Percentiles rank a stretch among this genome's conserved stretches.
Evolutionary conservation across 352 stramenopile genomes (phyloP).

Genomic region (Phytopythium mirpurense): DNA sequence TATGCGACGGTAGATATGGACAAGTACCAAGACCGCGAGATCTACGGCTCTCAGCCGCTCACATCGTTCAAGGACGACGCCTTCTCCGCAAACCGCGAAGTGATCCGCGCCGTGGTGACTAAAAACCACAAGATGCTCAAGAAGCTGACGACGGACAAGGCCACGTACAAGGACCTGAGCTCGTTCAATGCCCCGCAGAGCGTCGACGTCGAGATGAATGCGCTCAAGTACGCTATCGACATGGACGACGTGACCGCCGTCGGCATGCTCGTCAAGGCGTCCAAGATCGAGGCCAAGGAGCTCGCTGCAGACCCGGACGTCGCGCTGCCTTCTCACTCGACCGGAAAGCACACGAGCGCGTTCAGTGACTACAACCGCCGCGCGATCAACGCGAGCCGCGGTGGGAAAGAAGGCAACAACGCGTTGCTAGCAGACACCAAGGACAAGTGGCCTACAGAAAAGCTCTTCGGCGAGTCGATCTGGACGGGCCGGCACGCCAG

Average conservation of each 20-base stretch:
- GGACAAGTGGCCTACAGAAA: background rate
- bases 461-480: conserved; percentile 19
- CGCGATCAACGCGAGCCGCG: conserved; percentile 76
- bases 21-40: conserved; percentile 58
- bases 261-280: conserved; percentile 39
- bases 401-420: conserved; percentile 75
- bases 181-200: conserved; percentile 44
- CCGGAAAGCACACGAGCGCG: conserved; percentile 65
- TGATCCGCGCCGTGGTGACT: conserved; percentile 64
- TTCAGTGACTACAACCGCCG: conserved; percentile 82
- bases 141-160: conserved; percentile 45
- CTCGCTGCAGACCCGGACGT: conserved; percentile 42
- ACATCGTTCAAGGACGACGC: conserved; percentile 38
- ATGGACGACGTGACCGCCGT: conserved; percentile 44
- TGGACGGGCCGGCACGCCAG: conserved; percentile 41
- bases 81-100: conserved; percentile 47
- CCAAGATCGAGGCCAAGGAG: conserved; percentile 34
- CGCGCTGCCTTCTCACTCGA: conserved; percentile 66
- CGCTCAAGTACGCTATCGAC: conserved; percentile 65
- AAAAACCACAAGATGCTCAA: conserved; percentile 70
- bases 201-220: conserved; percentile 33
- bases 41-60: conserved; percentile 41
- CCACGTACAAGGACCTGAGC: conserved; percentile 37
- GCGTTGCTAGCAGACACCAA: conserved; percentile 46
- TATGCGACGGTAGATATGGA: conserved; percentile 34